Base-by-base conservation (phyloP, 495 filamentous ascomycete species). In the Parachaetomium inaequale region DNA sequence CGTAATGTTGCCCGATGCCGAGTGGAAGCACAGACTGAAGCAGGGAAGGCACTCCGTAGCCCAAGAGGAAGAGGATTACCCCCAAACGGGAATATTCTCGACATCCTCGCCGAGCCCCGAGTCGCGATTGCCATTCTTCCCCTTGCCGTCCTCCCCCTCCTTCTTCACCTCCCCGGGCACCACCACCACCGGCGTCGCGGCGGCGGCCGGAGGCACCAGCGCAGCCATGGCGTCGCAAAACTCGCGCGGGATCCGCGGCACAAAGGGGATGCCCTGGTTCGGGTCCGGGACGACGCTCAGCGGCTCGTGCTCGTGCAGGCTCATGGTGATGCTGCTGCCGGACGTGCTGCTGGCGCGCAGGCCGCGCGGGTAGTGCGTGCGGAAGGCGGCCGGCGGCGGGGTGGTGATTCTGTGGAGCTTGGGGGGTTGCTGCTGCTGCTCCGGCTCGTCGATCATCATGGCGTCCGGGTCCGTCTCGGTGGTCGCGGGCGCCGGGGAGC, bases 201-300 rank as follows among this genome's bases (percentile, higher is more conserved):
- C 63, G 1, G 36, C 10, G 19, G 21, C 54, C 32, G 58, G 12
- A 0, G 45, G 42, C n/a, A 43, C 61, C 46, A 51, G 5, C 3
- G 34, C 61, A 0, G 54, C 45, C 52, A 55, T 51, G 32, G 29
- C 54, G 7, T 57, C 54, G 46, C 61, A 63, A 45, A 58, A 59
- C 55, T 51, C 49, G 15, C 49, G 42, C 42, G 66, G 64, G 36
- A 66, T 72, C 8, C 47, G 45, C 34, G 76, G 75, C 32, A 76
- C 72, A 29, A 62, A 57, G 12, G 77, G 74, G 28, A 78, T 72
- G 12, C 76, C 75, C n/a, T 72, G 69, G 49, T 78, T 76, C 21
- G 52, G 66, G 45, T 76, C 72, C 11, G 72, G 68, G 17, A 75
- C 61, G 7, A 77, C 63, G 25, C 66, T 64, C 32, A 76, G 61